A percentile compares a stretch with the other conserved stretches of the same genome.
Conservation (phyloP, 2,329 filamentous ascomycete genomes). For the Hymenoscyphus occultus region DNA sequence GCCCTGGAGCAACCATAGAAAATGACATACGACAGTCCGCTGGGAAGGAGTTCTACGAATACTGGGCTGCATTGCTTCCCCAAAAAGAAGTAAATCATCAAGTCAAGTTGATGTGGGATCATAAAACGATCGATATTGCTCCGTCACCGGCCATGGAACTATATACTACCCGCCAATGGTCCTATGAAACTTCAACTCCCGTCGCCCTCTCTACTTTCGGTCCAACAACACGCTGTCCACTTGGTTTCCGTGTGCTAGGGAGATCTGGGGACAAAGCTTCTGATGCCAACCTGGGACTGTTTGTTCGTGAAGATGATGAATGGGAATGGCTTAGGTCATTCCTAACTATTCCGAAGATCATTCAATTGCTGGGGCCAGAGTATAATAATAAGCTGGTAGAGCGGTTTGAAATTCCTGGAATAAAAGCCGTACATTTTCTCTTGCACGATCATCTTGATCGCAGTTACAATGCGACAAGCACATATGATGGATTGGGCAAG, state of each 20-base stretch:
- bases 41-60: slow-evolving; percentile 31
- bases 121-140: slow-evolving; percentile 17
- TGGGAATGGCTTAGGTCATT: slow-evolving; percentile 40
- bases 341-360: slow-evolving; percentile 29
- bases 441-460: slow-evolving; percentile 30
- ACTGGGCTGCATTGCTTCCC: slow-evolving; percentile 32
- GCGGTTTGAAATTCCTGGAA: slow-evolving; percentile 26
- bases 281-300: slow-evolving; percentile 41
- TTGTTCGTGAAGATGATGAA: slow-evolving; percentile 38
- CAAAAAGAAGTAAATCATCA: slow-evolving; percentile 27
- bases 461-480: slow-evolving; percentile 21
- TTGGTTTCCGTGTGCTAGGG: slow-evolving; percentile 38
- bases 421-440: slow-evolving; percentile 29
- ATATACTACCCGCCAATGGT: slow-evolving; percentile 16
- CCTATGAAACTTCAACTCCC: slow-evolving; percentile 23
- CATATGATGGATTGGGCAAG: slow-evolving; percentile 25
- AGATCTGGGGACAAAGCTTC: slow-evolving; percentile 41
- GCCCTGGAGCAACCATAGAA: slow-evolving; percentile 41
- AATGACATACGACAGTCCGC: slow-evolving; percentile 41
- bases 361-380: slow-evolving; percentile 28
- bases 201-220: slow-evolving; percentile 30
- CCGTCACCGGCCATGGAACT: slow-evolving; percentile 18
- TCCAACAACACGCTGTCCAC: slow-evolving; percentile 24
- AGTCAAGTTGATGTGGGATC: slow-evolving; percentile 33
- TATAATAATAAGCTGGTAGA: slow-evolving; percentile 34